A percentile compares a stretch with the other conserved stretches of the same genome.
phyloP scores from a whole-genome alignment of 1,139 yeast genomes.

The Oligophagozyma castellii region DNA sequence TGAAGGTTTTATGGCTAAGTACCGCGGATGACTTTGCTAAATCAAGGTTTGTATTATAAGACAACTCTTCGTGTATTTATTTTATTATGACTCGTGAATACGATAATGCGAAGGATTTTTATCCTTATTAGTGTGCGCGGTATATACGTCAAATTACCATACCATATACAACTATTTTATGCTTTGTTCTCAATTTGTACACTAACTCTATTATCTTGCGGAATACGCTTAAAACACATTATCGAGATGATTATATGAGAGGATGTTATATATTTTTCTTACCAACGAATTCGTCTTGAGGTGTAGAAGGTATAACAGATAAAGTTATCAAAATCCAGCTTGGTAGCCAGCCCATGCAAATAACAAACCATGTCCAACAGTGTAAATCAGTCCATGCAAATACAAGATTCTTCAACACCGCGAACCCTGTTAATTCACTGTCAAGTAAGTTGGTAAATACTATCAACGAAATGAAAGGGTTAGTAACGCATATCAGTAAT shows the following conservation, averaged over 20 bases:
- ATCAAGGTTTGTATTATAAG: no score
- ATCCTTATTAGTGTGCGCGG: no score
- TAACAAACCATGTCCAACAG: conserved; percentile 79
- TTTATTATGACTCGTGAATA: background rate
- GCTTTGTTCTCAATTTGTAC: no score
- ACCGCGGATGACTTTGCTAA: conserved; percentile 27
- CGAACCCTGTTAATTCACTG: conserved; percentile 29
- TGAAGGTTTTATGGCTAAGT: conserved; percentile 47
- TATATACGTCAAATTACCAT: no score
- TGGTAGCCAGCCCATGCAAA: conserved; percentile 71
- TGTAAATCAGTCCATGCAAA: conserved; percentile 58
- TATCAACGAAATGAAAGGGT: conserved; percentile 38
- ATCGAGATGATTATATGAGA: background rate
- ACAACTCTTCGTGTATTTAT: background rate
- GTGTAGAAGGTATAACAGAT: conserved; percentile 3
- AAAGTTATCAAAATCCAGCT: conserved; percentile 51
- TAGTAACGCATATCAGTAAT: conserved; percentile 32
- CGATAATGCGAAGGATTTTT: background rate
- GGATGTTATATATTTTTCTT: conserved; percentile 1
- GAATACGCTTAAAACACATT: background rate
- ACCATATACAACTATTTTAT: background rate
- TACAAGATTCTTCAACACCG: conserved; percentile 30
- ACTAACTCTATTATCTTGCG: no score
- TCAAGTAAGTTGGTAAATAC: conserved; percentile 26
- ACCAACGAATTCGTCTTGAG: background rate